Conservation (phyloP, 352 stramenopile genomes). For the Pythium monospermum region DNA sequence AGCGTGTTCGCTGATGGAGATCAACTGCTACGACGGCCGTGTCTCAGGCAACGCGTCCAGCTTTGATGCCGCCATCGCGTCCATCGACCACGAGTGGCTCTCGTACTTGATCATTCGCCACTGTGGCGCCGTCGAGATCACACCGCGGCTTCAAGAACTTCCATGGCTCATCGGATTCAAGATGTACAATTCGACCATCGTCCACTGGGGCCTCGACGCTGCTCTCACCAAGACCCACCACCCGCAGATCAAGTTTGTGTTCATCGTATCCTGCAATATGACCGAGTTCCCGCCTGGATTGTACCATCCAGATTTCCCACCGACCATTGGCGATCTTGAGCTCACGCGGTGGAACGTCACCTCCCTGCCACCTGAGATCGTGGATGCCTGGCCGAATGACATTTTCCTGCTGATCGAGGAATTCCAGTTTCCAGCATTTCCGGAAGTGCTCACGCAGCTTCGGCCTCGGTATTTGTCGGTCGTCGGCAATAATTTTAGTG, state of each 20-base stretch:
- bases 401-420: constrained; percentile 18
- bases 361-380: constrained; percentile 9
- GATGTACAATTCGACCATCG: constrained; percentile 23
- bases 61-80: constrained; percentile 12
- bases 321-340: constrained; percentile 8
- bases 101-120: constrained; percentile 21
- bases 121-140: constrained; percentile 14
- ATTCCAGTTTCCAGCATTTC: constrained; percentile 2
- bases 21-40: constrained; percentile 16
- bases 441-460: background rate
- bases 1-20: constrained; percentile 26
- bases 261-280: constrained; percentile 9
- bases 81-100: constrained; percentile 16
- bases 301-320: constrained; percentile 1
- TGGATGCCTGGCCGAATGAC: background rate
- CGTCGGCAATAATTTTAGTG: background rate
- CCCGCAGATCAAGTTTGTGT: constrained; percentile 10
- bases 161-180: constrained; percentile 16
- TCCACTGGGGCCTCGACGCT: constrained; percentile 12
- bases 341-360: background rate
- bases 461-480: background rate
- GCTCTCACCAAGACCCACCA: constrained; percentile 15
- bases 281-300: background rate
- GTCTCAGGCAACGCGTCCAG: constrained; percentile 7
- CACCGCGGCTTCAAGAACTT: constrained; percentile 12